Conservation (phyloP, 805 yeast genomes). For the Starmerella apicola region DNA sequence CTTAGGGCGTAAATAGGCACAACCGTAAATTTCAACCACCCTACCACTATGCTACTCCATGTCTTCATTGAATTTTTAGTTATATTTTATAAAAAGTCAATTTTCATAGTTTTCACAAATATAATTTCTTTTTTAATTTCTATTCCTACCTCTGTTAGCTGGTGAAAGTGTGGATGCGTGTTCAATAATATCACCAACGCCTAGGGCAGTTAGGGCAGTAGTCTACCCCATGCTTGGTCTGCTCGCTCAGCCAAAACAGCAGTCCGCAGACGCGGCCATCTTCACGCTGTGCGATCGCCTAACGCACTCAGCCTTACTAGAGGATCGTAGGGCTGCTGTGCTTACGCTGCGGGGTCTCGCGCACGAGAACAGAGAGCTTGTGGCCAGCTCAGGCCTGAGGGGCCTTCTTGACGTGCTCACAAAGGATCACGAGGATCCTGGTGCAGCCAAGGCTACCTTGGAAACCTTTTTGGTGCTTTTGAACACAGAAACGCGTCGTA, state of each 20-base stretch:
- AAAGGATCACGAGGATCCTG: conserved; percentile 58
- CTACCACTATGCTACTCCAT: no score
- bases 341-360: conserved; percentile 79
- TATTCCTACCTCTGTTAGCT: no score
- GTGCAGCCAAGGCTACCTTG: conserved; percentile 61
- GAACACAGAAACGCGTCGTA: conserved; percentile 36
- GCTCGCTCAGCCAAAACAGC: conserved; percentile 38
- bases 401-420: conserved; percentile 55
- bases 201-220: background rate
- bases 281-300: conserved; percentile 80
- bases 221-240: conserved; percentile 26
- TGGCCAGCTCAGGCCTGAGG: conserved; percentile 73
- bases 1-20: no score
- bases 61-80: no score
- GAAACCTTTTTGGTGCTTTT: conserved; percentile 78
- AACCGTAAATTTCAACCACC: no score
- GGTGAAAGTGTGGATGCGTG: no score
- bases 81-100: no score
- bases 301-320: conserved; percentile 63
- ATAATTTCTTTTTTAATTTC: no score
- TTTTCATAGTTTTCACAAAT: no score
- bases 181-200: no score
- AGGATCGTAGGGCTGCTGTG: conserved; percentile 85
- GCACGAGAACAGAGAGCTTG: conserved; percentile 78
- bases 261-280: conserved; percentile 68